These are phyloP conservation scores for Microbotryomycetes sp. DNA, from an alignment of 1,284 basidiomycete genomes.

Conservation along the genomic window DNA sequence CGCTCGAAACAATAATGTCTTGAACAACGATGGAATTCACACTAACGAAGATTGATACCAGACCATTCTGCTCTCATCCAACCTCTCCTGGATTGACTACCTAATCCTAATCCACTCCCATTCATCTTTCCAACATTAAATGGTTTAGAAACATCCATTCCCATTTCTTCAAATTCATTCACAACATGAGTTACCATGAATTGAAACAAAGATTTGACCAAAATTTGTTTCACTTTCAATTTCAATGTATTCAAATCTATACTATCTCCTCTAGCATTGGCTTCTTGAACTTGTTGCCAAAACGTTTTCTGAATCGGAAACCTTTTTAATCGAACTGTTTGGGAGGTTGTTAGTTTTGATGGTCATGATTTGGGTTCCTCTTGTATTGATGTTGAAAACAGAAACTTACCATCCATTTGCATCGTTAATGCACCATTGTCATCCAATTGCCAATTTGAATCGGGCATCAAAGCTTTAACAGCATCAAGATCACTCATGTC, in stretches of 20 bases:
- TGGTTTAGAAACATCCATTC: slow-evolving; percentile 8
- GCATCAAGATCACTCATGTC: slow-evolving; percentile 33
- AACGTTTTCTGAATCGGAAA: slow-evolving; percentile 35
- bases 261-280: slow-evolving; percentile 31
- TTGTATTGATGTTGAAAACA: too few relatives aligned
- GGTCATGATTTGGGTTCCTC: too few relatives aligned
- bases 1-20: too few relatives aligned
- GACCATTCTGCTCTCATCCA: slow-evolving; percentile 14
- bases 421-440: slow-evolving; percentile 34
- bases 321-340: slow-evolving; percentile 31
- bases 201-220: slow-evolving; percentile 13
- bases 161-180: slow-evolving; percentile 21
- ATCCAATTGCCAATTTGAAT: slow-evolving; percentile 28
- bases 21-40: too few relatives aligned
- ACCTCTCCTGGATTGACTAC: background rate
- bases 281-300: slow-evolving; percentile 30
- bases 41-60: slow-evolving; percentile 9
- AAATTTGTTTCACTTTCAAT: slow-evolving; percentile 3
- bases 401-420: slow-evolving; percentile 33
- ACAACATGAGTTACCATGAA: slow-evolving; percentile 11
- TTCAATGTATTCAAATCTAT: slow-evolving; percentile 14
- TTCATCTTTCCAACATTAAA: background rate
- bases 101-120: slow-evolving; percentile 2
- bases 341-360: too few relatives aligned
- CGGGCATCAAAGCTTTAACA: slow-evolving; percentile 34